phyloP scores from a whole-genome alignment of 2,329 filamentous ascomycete genomes.

The Coniosporium tulheliwenetii region DNA sequence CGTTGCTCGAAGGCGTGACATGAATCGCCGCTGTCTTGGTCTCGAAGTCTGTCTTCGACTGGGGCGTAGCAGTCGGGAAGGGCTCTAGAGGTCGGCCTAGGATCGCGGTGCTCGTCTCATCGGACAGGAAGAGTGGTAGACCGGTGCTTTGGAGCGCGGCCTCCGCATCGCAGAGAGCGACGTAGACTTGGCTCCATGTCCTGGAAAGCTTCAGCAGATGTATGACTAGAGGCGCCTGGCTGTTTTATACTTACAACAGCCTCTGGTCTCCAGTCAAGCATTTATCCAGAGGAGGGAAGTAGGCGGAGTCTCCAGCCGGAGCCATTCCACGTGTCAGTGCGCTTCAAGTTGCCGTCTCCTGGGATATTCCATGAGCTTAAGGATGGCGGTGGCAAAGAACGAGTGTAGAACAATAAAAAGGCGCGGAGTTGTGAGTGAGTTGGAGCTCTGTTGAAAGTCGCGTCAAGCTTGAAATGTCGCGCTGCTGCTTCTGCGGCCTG shows the following conservation, averaged over 20 bases:
- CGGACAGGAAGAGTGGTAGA: conserved; percentile 53
- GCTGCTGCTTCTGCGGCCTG: too few species aligned
- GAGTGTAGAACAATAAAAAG: too few species aligned
- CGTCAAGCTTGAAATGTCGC: too few species aligned
- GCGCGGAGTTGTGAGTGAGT: too few species aligned
- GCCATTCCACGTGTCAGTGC: neutral
- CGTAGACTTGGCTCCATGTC: conserved; percentile 41
- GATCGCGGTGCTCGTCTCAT: conserved; percentile 51
- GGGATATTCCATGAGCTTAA: too few species aligned
- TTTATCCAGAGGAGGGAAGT: conserved; percentile 72
- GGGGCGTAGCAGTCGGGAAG: conserved; percentile 46
- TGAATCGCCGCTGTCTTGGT: conserved; percentile 79
- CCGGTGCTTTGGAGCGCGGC: conserved; percentile 31
- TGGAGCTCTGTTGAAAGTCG: too few species aligned
- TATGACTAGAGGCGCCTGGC: too few species aligned
- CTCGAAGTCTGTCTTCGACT: conserved; percentile 59
- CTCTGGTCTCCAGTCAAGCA: conserved; percentile 68
- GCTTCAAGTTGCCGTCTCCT: neutral
- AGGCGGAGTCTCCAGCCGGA: conserved; percentile 39
- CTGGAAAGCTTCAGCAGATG: conserved; percentile 26
- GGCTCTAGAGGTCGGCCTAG: conserved; percentile 53
- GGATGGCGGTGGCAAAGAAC: too few species aligned
- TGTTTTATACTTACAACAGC: conserved; percentile 51
- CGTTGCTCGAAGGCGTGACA: conserved; percentile 50
- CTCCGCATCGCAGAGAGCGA: conserved; percentile 37